Percentiles rank a stretch among this genome's conserved stretches.
phyloP scores from a whole-genome alignment of 2,329 filamentous ascomycete species.

The Lecanicillium sp. region DNA sequence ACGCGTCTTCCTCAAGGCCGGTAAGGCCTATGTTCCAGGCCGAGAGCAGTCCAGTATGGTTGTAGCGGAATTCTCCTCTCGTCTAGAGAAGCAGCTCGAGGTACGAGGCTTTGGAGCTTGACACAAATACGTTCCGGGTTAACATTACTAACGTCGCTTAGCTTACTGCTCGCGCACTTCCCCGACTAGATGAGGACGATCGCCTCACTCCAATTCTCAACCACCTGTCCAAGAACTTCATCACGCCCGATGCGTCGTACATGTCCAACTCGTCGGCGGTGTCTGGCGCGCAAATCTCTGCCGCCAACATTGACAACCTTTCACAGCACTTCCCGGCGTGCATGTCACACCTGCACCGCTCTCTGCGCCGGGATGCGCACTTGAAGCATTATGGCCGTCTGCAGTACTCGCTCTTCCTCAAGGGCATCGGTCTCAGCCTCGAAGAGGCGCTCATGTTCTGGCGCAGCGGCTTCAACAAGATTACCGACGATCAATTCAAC shows the following conservation, averaged over 20 bases:
- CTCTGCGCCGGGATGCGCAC: slow-evolving; percentile 78
- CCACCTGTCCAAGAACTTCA: slow-evolving; percentile 92
- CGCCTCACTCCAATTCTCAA: slow-evolving; percentile 62
- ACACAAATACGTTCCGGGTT: too few relatives aligned
- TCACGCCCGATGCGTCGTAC: slow-evolving; percentile 81
- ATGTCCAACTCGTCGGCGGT: slow-evolving; percentile 53
- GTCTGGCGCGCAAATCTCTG: slow-evolving; percentile 66
- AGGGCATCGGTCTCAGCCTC: slow-evolving; percentile 86
- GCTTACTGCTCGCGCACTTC: slow-evolving; percentile 84
- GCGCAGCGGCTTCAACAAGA: slow-evolving; percentile 75
- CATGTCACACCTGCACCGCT: slow-evolving; percentile 86
- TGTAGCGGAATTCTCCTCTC: slow-evolving; percentile 72
- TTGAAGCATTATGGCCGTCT: slow-evolving; percentile 89
- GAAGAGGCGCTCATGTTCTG: slow-evolving; percentile 91
- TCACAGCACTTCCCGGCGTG: slow-evolving; percentile 82
- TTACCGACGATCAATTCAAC: slow-evolving; percentile 91
- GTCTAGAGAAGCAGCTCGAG: slow-evolving; percentile 76
- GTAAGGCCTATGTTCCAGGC: slow-evolving; percentile 86
- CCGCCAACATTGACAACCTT: slow-evolving; percentile 70
- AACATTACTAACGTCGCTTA: slow-evolving; percentile 25
- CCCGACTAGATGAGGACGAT: slow-evolving; percentile 92
- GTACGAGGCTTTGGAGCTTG: too few relatives aligned
- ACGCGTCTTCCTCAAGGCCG: slow-evolving; percentile 66
- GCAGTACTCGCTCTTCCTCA: slow-evolving; percentile 94
- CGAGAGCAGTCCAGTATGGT: slow-evolving; percentile 86